phyloP scores from a whole-genome alignment of 495 filamentous ascomycete genomes.

The Xylaria nigripes region DNA sequence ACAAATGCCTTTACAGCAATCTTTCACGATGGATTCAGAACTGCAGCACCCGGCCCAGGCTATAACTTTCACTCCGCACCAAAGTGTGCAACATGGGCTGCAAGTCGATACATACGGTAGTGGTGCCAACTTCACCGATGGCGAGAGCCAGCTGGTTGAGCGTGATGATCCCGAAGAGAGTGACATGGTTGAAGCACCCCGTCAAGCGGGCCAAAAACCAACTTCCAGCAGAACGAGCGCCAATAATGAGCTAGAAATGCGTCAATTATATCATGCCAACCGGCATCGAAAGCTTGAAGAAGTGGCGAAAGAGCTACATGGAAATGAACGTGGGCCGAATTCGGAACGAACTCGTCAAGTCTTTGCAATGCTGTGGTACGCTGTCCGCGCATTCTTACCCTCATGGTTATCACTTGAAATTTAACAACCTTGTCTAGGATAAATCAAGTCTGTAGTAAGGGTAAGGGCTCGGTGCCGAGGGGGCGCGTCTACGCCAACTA shows the following conservation, averaged over 20 bases:
- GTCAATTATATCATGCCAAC: constrained; percentile 71
- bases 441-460: constrained; percentile 68
- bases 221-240: constrained; percentile 58
- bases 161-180: constrained; percentile 59
- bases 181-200: constrained; percentile 40
- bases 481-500: constrained; percentile 92
- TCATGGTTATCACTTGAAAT: background rate
- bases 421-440: constrained; percentile 51
- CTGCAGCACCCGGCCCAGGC: constrained; percentile 43
- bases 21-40: constrained; percentile 42
- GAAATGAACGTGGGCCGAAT: constrained; percentile 58
- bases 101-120: constrained; percentile 44
- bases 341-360: constrained; percentile 93
- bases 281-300: constrained; percentile 67
- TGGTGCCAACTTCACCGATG: constrained; percentile 55
- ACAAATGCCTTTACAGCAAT: constrained; percentile 45
- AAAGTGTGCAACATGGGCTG: constrained; percentile 45
- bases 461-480: constrained; percentile 76
- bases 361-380: constrained; percentile 95
- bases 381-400: constrained; percentile 2
- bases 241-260: constrained; percentile 86
- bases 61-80: constrained; percentile 44
- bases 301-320: constrained; percentile 67
- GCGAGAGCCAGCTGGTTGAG: constrained; percentile 58
- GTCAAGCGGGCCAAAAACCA: constrained; percentile 43